Evolutionary conservation across 768 basidiomycete genomes (phyloP), one percentile per base, ranked within the genome.

Genomic region (Clitopilus hobsonii): DNA sequence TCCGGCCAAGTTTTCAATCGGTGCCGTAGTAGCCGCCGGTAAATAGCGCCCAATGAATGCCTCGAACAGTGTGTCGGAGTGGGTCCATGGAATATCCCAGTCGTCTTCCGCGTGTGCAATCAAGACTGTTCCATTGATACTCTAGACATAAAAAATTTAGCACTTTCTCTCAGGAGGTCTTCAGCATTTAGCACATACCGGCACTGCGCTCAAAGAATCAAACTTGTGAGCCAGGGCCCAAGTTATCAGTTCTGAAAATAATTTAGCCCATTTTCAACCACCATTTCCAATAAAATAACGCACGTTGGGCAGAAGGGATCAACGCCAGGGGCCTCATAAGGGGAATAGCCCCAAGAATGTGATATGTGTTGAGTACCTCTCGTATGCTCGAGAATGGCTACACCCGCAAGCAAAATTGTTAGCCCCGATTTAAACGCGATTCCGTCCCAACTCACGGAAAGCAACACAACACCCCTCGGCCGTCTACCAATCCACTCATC

Each of bases 41-140:
- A 92, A 75, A 53, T 80, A 71, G 0, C 82, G 82, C 20, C 85
- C 83, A 26, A 93, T 67, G 59, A 93, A 84, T 0, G 82, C 74
- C 38, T 89, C 75, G 67, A 94, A 93, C 22, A 96, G 79, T 0
- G 76, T 72, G 24, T 80, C 76, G 0, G 92, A 90, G 65, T 95
- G 92, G 0, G 80, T 74, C 64, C 82, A 71, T 0, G 89, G 87
- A 51, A 95, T 92, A 22, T 91, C 88, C 68, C 75, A 79, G 70
- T 96, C 94, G 64, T 94, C 76, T 64, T 80, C 73, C 52, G 91
- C 84, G 63, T 96, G 94, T 0, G 79, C 84, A 60, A 96, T 82
- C 28, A 94, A 70, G 2, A 91, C 78, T 5, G 88, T 79, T 0
- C 77, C 78, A 51, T 84, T 82, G 59, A 93, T 82, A 55, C 77